phyloP scores from a whole-genome alignment of 139 green algal species.

The Eudorina sp. region DNA sequence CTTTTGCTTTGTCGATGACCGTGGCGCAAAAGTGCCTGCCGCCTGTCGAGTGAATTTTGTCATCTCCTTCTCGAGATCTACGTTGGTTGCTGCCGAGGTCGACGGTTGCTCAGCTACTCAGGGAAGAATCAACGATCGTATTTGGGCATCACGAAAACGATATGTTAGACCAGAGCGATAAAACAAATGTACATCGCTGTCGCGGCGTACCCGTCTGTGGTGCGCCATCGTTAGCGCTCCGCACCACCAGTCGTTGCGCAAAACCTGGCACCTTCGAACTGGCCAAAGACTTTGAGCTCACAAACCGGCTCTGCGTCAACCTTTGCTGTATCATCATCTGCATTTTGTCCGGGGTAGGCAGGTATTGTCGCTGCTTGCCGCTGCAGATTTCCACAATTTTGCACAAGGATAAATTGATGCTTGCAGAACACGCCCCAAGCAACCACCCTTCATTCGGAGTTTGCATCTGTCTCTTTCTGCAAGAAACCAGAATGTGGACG shows the following conservation, averaged over 20 bases:
- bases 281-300: background rate
- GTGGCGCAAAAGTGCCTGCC: conserved; percentile 90
- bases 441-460: no score
- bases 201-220: conserved; percentile 11
- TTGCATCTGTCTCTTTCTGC: no score
- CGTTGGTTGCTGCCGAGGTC: background rate
- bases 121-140: background rate
- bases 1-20: conserved; percentile 71
- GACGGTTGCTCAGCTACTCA: conserved; percentile 14
- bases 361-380: no score
- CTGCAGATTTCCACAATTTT: no score
- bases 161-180: no score
- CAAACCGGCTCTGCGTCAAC: background rate
- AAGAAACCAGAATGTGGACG: no score
- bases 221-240: background rate
- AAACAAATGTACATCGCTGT: no score
- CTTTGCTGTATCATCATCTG: conserved; percentile 17
- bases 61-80: conserved; percentile 65
- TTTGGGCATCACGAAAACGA: background rate
- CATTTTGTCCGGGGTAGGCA: conserved; percentile 10
- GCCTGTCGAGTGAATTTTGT: conserved; percentile 75
- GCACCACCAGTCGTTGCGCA: background rate
- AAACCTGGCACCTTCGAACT: background rate
- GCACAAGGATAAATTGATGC: no score
- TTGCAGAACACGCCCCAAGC: no score